A percentile compares a stretch with the other conserved stretches of the same genome.
These are phyloP conservation scores for Pseudognaphalium luteoalbum DNA, from an alignment of 129 eudicot genomes.

Conservation along the genomic window DNA sequence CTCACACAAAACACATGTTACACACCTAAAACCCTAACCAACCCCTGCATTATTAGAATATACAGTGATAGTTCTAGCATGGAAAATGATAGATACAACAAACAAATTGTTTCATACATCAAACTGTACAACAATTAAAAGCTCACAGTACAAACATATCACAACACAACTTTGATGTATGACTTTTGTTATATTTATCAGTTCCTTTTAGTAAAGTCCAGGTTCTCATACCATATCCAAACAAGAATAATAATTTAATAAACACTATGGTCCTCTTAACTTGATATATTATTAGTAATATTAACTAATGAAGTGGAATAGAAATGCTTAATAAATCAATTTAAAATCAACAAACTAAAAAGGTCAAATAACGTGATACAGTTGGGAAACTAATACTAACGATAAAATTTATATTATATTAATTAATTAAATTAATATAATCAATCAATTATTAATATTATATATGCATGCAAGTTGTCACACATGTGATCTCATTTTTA, in stretches of 20 bases:
- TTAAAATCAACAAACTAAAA: conserved; percentile 4
- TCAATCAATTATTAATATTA: neutral
- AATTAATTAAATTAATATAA: too few relatives aligned
- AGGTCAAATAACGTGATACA: conserved; percentile 9
- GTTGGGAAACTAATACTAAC: neutral
- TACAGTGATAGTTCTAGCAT: too few relatives aligned
- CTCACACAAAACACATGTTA: neutral
- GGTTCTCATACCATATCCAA: neutral
- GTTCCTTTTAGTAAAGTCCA: neutral
- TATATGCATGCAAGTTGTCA: neutral
- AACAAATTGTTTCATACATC: too few relatives aligned
- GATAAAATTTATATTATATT: neutral
- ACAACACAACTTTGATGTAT: too few relatives aligned
- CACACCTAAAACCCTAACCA: neutral
- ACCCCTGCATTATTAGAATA: too few relatives aligned
- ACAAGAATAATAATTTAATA: too few relatives aligned
- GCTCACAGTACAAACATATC: too few relatives aligned
- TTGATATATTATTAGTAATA: neutral
- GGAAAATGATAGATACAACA: too few relatives aligned
- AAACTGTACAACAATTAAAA: too few relatives aligned
- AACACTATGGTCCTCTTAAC: too few relatives aligned
- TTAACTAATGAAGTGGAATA: neutral
- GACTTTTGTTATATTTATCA: too few relatives aligned
- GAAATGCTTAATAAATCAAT: neutral
- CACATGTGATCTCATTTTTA: conserved; percentile 18